Conservation (phyloP, 2,329 filamentous ascomycete species). For the Nemania bipapillata region DNA sequence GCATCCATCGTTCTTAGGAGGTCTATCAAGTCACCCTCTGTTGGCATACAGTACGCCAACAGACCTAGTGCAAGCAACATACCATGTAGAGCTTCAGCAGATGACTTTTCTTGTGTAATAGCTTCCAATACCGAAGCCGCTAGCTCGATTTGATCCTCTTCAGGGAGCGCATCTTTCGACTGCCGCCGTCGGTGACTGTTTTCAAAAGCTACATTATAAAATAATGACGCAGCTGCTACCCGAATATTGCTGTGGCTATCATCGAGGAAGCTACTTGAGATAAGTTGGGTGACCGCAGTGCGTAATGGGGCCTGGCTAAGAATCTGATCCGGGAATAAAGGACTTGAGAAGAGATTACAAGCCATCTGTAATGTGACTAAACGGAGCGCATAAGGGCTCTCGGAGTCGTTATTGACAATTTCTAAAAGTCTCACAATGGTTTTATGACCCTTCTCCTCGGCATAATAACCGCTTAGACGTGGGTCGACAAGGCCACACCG, state of each 20-base stretch:
- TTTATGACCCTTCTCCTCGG: conserved; percentile 74
- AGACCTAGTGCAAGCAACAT: conserved; percentile 80
- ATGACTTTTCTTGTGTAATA: conserved; percentile 66
- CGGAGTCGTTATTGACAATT: conserved; percentile 65
- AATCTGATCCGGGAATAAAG: conserved; percentile 74
- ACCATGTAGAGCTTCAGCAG: conserved; percentile 79
- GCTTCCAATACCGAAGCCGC: conserved; percentile 83
- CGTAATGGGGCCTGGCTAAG: conserved; percentile 64
- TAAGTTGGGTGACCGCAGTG: conserved; percentile 71
- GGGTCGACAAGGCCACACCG: conserved; percentile 80
- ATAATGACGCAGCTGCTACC: conserved; percentile 81
- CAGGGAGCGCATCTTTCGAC: conserved; percentile 68
- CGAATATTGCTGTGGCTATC: conserved; percentile 77
- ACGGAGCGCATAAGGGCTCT: conserved; percentile 81
- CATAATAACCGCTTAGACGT: conserved; percentile 82
- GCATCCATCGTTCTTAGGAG: conserved; percentile 83
- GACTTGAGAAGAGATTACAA: conserved; percentile 85
- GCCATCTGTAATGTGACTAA: conserved; percentile 84
- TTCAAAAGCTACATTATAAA: conserved; percentile 81
- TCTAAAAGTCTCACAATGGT: conserved; percentile 72
- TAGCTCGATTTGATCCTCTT: conserved; percentile 81
- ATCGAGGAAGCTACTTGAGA: conserved; percentile 83
- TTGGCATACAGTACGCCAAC: conserved; percentile 74
- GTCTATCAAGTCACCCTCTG: conserved; percentile 80
- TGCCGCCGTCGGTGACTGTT: conserved; percentile 74